phyloP scores from a whole-genome alignment of 805 yeast genomes.

The Wickerhamiella kazuoi region DNA sequence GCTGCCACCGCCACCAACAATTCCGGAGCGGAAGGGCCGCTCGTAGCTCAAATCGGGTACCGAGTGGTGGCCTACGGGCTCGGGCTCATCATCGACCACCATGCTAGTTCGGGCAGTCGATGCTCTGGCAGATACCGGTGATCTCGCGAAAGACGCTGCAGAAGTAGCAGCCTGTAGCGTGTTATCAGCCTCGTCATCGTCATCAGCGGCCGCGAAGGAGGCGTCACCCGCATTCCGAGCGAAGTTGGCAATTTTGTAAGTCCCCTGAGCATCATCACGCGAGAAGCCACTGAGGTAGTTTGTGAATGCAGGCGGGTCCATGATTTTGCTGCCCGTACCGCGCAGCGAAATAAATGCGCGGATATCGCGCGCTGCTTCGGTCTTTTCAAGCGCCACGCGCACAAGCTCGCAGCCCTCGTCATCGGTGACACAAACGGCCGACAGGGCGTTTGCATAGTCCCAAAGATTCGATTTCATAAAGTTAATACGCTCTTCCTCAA shows the following conservation, averaged over 20 bases:
- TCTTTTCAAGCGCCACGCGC: slow-evolving; percentile 47
- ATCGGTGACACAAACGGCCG: slow-evolving; percentile 59
- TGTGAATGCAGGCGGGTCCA: slow-evolving; percentile 42
- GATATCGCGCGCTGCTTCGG: slow-evolving; percentile 45
- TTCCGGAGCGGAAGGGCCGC: too few species aligned
- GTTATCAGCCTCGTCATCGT: too few species aligned
- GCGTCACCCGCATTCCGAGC: slow-evolving; percentile 10
- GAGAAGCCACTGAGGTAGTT: slow-evolving; percentile 35
- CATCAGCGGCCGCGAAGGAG: not conserved
- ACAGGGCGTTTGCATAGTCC: slow-evolving; percentile 58
- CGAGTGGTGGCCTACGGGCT: too few species aligned
- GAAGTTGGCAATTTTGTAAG: slow-evolving; percentile 22
- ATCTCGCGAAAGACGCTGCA: too few species aligned
- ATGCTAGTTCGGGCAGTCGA: too few species aligned
- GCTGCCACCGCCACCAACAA: too few species aligned
- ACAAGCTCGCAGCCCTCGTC: slow-evolving; percentile 63
- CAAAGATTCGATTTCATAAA: slow-evolving; percentile 54
- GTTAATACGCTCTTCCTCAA: slow-evolving; percentile 59
- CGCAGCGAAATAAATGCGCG: slow-evolving; percentile 32
- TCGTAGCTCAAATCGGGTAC: too few species aligned
- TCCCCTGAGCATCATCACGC: slow-evolving; percentile 16
- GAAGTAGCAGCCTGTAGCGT: too few species aligned
- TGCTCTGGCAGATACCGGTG: too few species aligned
- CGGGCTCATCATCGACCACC: too few species aligned
- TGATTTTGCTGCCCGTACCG: slow-evolving; percentile 50